Evolutionary conservation across 2,329 filamentous ascomycete genomes (phyloP).

Genomic region (Purpureocillium takamizusanense): DNA sequence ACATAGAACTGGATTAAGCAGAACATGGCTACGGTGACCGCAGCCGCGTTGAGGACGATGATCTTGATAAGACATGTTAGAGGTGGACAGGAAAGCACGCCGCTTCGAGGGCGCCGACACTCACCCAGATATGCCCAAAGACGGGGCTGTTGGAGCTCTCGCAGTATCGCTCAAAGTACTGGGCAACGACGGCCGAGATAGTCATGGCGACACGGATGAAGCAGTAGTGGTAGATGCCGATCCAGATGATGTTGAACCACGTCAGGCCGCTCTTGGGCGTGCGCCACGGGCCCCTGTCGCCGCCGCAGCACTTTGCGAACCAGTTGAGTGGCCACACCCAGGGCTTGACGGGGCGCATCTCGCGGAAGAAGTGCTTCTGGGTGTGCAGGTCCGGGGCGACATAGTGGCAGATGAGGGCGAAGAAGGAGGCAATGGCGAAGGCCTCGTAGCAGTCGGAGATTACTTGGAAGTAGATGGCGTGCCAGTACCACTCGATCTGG

Average conservation of each 20-base stretch:
- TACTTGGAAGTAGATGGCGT: slow-evolving; percentile 74
- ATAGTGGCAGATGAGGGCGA: slow-evolving; percentile 74
- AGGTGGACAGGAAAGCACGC: slow-evolving; percentile 1
- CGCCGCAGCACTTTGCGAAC: slow-evolving; percentile 62
- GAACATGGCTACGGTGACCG: slow-evolving; percentile 80
- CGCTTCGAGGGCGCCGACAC: slow-evolving; percentile 9
- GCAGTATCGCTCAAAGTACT: slow-evolving; percentile 65
- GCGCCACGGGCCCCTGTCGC: slow-evolving; percentile 59
- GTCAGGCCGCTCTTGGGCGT: slow-evolving; percentile 74
- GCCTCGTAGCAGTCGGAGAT: slow-evolving; percentile 82
- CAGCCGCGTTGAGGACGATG: slow-evolving; percentile 58
- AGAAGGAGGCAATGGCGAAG: slow-evolving; percentile 81
- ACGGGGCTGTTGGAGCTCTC: slow-evolving; percentile 67
- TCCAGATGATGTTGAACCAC: slow-evolving; percentile 85
- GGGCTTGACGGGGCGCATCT: slow-evolving; percentile 52
- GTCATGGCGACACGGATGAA: slow-evolving; percentile 74
- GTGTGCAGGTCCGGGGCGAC: slow-evolving; percentile 67
- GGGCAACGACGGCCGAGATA: slow-evolving; percentile 63
- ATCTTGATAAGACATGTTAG: slow-evolving; percentile 28
- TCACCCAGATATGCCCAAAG: slow-evolving; percentile 79
- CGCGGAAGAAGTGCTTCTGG: slow-evolving; percentile 74
- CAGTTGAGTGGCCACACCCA: slow-evolving; percentile 71
- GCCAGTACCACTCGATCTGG: slow-evolving; percentile 63
- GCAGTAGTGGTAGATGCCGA: slow-evolving; percentile 78
- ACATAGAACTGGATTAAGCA: slow-evolving; percentile 81